A percentile compares a stretch with the other conserved stretches of the same genome.
Conservation (phyloP, 805 yeast species). For the Metschnikowia lachancei region DNA sequence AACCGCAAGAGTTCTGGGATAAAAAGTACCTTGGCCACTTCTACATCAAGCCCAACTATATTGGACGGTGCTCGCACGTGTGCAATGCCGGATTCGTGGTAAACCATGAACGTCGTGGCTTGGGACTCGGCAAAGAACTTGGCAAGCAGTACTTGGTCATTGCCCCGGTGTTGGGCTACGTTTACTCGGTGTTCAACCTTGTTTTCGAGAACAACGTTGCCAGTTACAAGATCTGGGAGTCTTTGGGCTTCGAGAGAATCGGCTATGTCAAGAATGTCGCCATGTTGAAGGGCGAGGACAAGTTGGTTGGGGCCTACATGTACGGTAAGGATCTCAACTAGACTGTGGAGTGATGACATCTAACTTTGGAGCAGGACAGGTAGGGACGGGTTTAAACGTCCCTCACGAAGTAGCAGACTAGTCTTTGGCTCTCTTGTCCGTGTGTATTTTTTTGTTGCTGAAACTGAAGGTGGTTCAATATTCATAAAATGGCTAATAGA, state of each 20-base stretch:
- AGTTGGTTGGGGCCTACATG: slow-evolving; percentile 72
- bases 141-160: slow-evolving; percentile 64
- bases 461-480: too few species aligned
- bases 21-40: slow-evolving; percentile 63
- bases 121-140: slow-evolving; percentile 65
- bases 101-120: slow-evolving; percentile 55
- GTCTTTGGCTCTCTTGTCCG: too few species aligned
- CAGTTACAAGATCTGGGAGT: slow-evolving; percentile 77
- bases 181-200: slow-evolving; percentile 80
- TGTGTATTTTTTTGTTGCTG: too few species aligned
- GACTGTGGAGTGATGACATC: too few species aligned
- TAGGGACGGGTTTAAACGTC: too few species aligned
- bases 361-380: too few species aligned
- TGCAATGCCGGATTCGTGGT: slow-evolving; percentile 90
- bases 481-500: too few species aligned
- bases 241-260: slow-evolving; percentile 73
- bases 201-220: slow-evolving; percentile 82
- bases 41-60: slow-evolving; percentile 82
- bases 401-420: too few species aligned
- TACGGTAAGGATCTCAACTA: slow-evolving; percentile 60
- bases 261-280: slow-evolving; percentile 79
- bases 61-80: slow-evolving; percentile 79
- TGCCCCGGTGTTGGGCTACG: slow-evolving; percentile 79
- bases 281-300: slow-evolving; percentile 57
- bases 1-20: slow-evolving; percentile 44